Evolutionary conservation across 257 asterid genomes (phyloP), one percentile per base, ranked within the genome.

Genomic region (Nicotiana tomentosiformis): DNA sequence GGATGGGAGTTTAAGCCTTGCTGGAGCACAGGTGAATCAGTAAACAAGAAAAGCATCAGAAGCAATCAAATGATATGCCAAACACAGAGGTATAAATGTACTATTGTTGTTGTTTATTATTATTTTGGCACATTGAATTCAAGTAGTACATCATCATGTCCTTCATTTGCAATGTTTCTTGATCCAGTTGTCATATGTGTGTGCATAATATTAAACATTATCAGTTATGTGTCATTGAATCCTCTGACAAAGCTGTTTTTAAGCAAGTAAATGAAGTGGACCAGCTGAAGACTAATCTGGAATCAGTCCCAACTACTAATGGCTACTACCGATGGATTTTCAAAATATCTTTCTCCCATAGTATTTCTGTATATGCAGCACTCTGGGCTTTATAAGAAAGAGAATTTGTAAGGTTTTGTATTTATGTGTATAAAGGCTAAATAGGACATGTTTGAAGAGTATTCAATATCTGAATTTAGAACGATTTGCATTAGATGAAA

Each of bases 241-340:
- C 58, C 58, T 15, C 56, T 68, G 30, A 37, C 3, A 8, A 37
- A 43, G 58, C 29, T 43, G 58, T 70, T 33, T 39, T 20, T 1
- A 39, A 70, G 11, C 78, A 70, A 39, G 78, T 70, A 39, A 70
- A 70, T 70, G 78, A 70, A 39, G 58, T 70, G 57, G 58, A n/a
- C 78, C 58, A 70, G 46, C n/a, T 70, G 78, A 39, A 39, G 49
- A 39, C 49, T 0, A 39, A 39, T 7, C 51, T 8, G 51, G 51
- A 43, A 43, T 43, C 51, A 43, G 46, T 43, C 3, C 51, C 11
- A 43, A 43, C 3, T 43, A 9, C 51, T 8, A 43, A 43, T 43
- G 51, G 0, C 51, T 43, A 1, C 51, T 43, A 43, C 51, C 10
- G 3, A 43, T 43, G 51, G 51, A 43, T 43, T 43, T 43, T 43